phyloP scores from a whole-genome alignment of 2,329 filamentous ascomycete genomes.

The Pyrenochaeta sp. region DNA sequence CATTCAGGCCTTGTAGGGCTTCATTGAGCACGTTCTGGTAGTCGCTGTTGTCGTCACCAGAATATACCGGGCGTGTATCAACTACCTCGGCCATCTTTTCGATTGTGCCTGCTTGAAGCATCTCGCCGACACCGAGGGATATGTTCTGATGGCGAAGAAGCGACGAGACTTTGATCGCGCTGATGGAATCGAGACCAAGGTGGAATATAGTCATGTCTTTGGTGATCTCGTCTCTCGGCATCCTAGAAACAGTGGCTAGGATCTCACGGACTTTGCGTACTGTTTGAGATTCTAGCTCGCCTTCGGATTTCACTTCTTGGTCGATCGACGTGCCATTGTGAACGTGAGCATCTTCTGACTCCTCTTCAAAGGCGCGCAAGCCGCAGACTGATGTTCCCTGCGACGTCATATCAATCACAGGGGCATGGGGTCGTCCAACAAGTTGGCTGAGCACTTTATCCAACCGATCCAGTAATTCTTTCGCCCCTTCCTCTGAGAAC shows the following conservation, averaged over 20 bases:
- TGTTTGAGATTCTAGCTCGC: conserved; percentile 37
- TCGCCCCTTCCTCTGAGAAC: conserved; percentile 57
- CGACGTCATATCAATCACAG: conserved; percentile 64
- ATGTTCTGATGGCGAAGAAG: conserved; percentile 72
- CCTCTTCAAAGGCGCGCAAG: conserved; percentile 56
- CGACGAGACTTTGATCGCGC: conserved; percentile 81
- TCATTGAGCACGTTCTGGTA: conserved; percentile 8
- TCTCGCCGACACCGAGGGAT: conserved; percentile 71
- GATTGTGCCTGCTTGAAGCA: conserved; percentile 73
- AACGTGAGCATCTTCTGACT: neutral
- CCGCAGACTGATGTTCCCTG: conserved; percentile 71
- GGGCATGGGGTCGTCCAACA: conserved; percentile 56
- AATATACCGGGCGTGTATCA: conserved; percentile 16
- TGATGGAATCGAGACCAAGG: conserved; percentile 90
- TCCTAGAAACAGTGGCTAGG: conserved; percentile 66
- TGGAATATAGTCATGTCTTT: conserved; percentile 76
- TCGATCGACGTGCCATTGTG: neutral
- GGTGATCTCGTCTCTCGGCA: conserved; percentile 66
- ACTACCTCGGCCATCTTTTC: conserved; percentile 65
- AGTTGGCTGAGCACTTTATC: conserved; percentile 68
- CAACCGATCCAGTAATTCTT: conserved; percentile 65
- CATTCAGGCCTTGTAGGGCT: conserved; percentile 52
- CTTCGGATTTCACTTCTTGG: neutral
- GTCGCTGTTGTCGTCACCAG: conserved; percentile 5
- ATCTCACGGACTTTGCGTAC: conserved; percentile 56